Percentiles rank a stretch among this genome's conserved stretches.
Evolutionary conservation across 2,329 filamentous ascomycete species (phyloP).

Genomic region (Colletotrichum camelliae): DNA sequence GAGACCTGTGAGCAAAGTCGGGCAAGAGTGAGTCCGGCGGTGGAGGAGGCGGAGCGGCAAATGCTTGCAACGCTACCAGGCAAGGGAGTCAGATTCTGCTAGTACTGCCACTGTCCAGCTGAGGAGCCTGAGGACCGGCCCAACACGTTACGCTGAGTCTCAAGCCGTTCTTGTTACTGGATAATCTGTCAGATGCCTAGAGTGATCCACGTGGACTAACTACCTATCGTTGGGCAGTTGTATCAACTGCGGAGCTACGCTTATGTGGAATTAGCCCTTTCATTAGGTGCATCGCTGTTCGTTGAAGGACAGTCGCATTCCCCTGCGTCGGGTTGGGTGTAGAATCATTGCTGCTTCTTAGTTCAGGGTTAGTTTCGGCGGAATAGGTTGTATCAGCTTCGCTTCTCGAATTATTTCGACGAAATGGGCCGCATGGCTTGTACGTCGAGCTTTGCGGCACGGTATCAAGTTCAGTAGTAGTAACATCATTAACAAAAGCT

Average conservation of each 20-base stretch:
- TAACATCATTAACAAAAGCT: neutral
- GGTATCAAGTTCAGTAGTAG: neutral
- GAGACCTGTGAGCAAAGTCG: neutral
- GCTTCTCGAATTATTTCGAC: neutral
- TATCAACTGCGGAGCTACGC: too few relatives aligned
- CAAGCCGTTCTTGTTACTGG: neutral
- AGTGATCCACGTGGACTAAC: too few relatives aligned
- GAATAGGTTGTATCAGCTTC: neutral
- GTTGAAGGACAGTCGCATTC: neutral
- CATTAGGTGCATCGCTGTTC: too few relatives aligned
- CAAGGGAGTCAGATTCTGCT: neutral
- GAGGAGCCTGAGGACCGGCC: rapidly evolving
- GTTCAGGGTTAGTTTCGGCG: too few relatives aligned
- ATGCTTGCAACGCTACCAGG: neutral
- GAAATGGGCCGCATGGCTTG: neutral
- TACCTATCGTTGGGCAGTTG: too few relatives aligned
- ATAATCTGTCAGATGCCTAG: too few relatives aligned
- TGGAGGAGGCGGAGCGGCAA: neutral
- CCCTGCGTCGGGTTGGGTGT: neutral
- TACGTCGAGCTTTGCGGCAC: neutral
- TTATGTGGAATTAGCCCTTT: too few relatives aligned
- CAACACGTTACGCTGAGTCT: neutral
- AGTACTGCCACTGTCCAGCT: neutral
- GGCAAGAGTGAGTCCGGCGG: neutral
- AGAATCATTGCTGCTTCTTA: neutral